A percentile compares a stretch with the other conserved stretches of the same genome.
phyloP scores from a whole-genome alignment of 1,139 yeast genomes.

The Blastobotrys illinoisensis region DNA sequence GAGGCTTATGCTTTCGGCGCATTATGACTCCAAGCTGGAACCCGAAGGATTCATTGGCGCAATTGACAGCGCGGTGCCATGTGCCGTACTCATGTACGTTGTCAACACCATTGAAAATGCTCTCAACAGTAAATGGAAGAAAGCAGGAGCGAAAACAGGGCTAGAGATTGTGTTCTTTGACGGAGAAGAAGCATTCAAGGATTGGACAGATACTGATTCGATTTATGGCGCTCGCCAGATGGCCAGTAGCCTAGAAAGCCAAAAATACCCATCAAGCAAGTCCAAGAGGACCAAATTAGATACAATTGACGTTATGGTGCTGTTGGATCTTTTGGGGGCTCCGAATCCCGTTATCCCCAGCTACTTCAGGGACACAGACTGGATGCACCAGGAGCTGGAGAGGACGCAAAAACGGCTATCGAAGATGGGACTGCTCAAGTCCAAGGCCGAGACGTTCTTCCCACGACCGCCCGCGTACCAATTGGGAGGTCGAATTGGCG shows the following conservation, averaged over 20 bases:
- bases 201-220: conserved; percentile 48
- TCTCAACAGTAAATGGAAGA: conserved; percentile 26
- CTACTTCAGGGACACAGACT: conserved; percentile 41
- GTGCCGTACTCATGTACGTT: conserved; percentile 45
- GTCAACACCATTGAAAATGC: conserved; percentile 35
- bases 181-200: conserved; percentile 52
- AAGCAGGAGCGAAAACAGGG: conserved; percentile 27
- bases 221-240: conserved; percentile 51
- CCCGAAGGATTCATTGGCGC: conserved; percentile 58
- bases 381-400: conserved; percentile 36
- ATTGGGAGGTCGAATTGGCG: conserved; percentile 38
- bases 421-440: conserved; percentile 14
- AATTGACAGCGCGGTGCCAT: conserved; percentile 52
- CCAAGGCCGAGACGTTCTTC: conserved; percentile 16
- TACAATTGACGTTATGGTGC: conserved; percentile 40
- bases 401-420: conserved; percentile 21
- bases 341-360: conserved; percentile 38
- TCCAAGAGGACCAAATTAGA: conserved; percentile 20
- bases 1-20: conserved; percentile 46
- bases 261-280: conserved; percentile 10
- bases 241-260: conserved; percentile 37
- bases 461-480: conserved; percentile 17
- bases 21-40: conserved; percentile 45
- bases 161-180: conserved; percentile 50
- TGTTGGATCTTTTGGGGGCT: conserved; percentile 48